These are phyloP conservation scores for Penicillium cinerascens DNA, from an alignment of 495 filamentous ascomycete genomes.

Conservation along the genomic window DNA sequence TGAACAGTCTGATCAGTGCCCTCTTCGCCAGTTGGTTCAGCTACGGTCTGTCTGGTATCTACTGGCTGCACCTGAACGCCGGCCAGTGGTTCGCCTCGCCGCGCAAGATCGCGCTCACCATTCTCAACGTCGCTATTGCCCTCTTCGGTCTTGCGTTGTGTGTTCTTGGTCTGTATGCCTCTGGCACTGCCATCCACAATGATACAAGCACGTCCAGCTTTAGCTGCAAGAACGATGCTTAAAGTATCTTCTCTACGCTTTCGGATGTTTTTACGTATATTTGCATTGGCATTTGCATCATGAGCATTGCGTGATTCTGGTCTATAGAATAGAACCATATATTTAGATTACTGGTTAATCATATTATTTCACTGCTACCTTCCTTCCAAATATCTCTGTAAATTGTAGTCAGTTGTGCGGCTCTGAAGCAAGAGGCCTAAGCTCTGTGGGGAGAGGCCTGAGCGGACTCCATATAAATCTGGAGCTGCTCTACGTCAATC, in stretches of 20 bases:
- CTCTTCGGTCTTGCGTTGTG: slow-evolving; percentile 28
- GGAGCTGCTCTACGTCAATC: no score
- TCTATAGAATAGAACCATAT: slow-evolving; percentile 10
- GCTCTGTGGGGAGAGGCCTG: no score
- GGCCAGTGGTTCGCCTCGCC: slow-evolving; percentile 31
- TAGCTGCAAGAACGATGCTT: slow-evolving; percentile 30
- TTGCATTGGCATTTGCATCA: slow-evolving; percentile 13
- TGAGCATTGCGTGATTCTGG: slow-evolving; percentile 1
- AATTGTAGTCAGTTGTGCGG: background rate
- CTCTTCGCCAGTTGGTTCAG: slow-evolving; percentile 44
- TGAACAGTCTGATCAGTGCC: slow-evolving; percentile 49
- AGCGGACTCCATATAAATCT: no score
- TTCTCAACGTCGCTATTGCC: slow-evolving; percentile 28
- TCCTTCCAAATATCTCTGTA: background rate
- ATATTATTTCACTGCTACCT: background rate
- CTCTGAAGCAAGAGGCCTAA: no score
- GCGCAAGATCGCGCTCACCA: slow-evolving; percentile 29
- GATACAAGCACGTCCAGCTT: slow-evolving; percentile 29
- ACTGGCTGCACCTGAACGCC: slow-evolving; percentile 42
- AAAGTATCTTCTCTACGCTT: background rate
- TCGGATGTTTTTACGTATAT: slow-evolving; percentile 4
- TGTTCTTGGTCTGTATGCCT: slow-evolving; percentile 37
- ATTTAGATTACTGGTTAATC: slow-evolving; percentile 17
- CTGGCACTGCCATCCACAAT: slow-evolving; percentile 41
- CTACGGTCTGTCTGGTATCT: slow-evolving; percentile 40